These are phyloP conservation scores for Panicum hallii DNA, from an alignment of 202 grass and related monocot species.

Conservation along the genomic window DNA sequence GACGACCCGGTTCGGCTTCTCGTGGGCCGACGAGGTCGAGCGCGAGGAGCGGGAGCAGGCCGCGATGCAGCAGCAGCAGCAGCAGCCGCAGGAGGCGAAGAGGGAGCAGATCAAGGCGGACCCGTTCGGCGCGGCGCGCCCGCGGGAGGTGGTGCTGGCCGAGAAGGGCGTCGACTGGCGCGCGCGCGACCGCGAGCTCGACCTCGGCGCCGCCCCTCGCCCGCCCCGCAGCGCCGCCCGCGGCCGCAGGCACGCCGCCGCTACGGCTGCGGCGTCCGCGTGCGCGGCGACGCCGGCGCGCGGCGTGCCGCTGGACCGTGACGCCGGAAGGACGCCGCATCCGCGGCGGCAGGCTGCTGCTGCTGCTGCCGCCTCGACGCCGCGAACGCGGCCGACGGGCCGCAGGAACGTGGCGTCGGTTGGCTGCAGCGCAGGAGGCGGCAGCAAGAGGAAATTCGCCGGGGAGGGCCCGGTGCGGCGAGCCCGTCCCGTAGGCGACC, in stretches of 20 bases:
- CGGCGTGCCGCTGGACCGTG: not conserved
- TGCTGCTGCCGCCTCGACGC: not conserved
- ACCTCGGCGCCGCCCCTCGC: constrained; percentile 6
- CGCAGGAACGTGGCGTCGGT: not conserved
- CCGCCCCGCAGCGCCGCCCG: not conserved
- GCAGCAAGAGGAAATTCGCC: constrained; percentile 39
- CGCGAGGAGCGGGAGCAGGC: constrained; percentile 51
- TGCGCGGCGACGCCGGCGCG: not conserved
- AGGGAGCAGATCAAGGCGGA: constrained; percentile 19
- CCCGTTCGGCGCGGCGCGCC: constrained; percentile 59
- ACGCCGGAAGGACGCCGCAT: not conserved
- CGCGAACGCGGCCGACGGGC: not conserved
- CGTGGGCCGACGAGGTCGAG: constrained; percentile 85
- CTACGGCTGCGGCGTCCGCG: not conserved
- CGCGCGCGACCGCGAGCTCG: constrained; percentile 52
- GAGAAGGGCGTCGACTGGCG: constrained; percentile 77
- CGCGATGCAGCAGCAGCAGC: not conserved
- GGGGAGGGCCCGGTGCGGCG: constrained; percentile 9
- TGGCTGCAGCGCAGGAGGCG: not conserved
- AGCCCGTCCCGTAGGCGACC: not conserved
- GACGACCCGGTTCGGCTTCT: constrained; percentile 54
- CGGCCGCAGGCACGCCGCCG: not conserved
- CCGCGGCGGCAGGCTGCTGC: not conserved
- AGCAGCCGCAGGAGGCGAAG: not conserved
- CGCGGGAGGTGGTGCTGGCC: constrained; percentile 67